A percentile compares a stretch with the other conserved stretches of the same genome.
These are phyloP conservation scores for Rhytidhysteron rufulum DNA, from an alignment of 2,329 filamentous ascomycete species.

Conservation along the genomic window DNA sequence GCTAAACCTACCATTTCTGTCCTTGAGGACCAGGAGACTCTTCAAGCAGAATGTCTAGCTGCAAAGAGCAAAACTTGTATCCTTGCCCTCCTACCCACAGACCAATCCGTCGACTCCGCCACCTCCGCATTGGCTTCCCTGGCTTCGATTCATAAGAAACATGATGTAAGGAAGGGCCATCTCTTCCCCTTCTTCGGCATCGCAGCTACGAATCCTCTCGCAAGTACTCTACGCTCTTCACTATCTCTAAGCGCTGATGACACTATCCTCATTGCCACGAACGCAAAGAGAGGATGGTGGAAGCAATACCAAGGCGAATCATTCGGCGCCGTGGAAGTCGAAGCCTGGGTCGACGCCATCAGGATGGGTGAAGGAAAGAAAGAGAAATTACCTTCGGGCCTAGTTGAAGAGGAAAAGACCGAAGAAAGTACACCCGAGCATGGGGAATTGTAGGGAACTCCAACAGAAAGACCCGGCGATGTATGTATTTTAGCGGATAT, in stretches of 20 bases:
- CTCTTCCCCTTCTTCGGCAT: constrained; percentile 83
- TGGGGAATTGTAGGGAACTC: too few species aligned
- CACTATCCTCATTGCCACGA: constrained; percentile 75
- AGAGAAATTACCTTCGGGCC: constrained; percentile 58
- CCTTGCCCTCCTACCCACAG: constrained; percentile 51
- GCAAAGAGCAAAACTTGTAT: constrained; percentile 79
- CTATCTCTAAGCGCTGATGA: constrained; percentile 58
- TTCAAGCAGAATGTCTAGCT: constrained; percentile 69
- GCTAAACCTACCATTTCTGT: constrained; percentile 60
- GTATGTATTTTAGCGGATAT: too few species aligned
- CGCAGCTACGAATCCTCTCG: constrained; percentile 57
- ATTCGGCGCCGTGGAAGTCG: constrained; percentile 61
- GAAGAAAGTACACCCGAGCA: too few species aligned
- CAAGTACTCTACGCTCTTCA: constrained; percentile 52
- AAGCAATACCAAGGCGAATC: constrained; percentile 61
- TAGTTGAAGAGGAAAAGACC: constrained; percentile 28
- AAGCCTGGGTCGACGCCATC: constrained; percentile 87
- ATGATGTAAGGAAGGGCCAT: constrained; percentile 61
- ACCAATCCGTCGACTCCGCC: constrained; percentile 46
- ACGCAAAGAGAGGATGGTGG: constrained; percentile 84
- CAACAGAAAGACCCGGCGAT: too few species aligned
- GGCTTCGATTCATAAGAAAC: constrained; percentile 71
- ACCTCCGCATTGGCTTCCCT: constrained; percentile 54
- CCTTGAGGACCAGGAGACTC: constrained; percentile 60
- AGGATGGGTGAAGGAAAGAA: constrained; percentile 83